Evolutionary conservation across 495 filamentous ascomycete species (phyloP), one percentile per base, ranked within the genome.

Genomic region (Aspergillus cavernicola): DNA sequence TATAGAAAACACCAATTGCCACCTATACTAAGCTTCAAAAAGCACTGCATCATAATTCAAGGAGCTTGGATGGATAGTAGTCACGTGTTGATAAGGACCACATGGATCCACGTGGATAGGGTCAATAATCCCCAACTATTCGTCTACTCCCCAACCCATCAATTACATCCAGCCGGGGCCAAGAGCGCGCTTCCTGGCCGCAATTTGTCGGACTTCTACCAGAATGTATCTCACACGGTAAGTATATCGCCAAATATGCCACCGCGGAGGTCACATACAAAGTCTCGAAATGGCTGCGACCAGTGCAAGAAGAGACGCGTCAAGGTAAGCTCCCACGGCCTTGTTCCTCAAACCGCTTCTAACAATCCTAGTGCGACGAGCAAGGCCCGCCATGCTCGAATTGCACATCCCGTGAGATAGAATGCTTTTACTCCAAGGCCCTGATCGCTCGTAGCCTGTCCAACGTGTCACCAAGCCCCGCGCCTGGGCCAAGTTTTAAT

Each of bases 291-390:
- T 55, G 81, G 81, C 5, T 84, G 81, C 52, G 68, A 75, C 29
- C 77, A 81, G 55, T 84, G 81, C 62, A 83, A 83, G 62, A 70
- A 72, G 49, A 65, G 81, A 20, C 77, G 79, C 39, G 77, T 82
- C 60, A 80, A 80, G 73, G 80, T 78, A 47, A 51, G 65, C 51
- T 9, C 12, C 0, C 4, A 13, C 19, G n/a, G n/a, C n/a, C n/a
- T n/a, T n/a, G n/a, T 8, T 20, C 26, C 16, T 11, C 20, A 11
- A 22, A 22, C 56, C 18, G 23, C 16, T 49, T 29, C 38, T 49
- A 22, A 55, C 36, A 15, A 23, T 13, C 10, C 20, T 42, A 78
- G 74, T 78, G 73, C 55, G 72, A 75, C 53, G 71, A 77, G 58
- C 59, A 63, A 58, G 70, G 70, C 13, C 71, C 74, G 13, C 73